Percentiles rank a stretch among this genome's conserved stretches.
Evolutionary conservation across 192 early-diverging fungal genomes (phyloP).

Genomic region (Rhizophagus prolifer): DNA sequence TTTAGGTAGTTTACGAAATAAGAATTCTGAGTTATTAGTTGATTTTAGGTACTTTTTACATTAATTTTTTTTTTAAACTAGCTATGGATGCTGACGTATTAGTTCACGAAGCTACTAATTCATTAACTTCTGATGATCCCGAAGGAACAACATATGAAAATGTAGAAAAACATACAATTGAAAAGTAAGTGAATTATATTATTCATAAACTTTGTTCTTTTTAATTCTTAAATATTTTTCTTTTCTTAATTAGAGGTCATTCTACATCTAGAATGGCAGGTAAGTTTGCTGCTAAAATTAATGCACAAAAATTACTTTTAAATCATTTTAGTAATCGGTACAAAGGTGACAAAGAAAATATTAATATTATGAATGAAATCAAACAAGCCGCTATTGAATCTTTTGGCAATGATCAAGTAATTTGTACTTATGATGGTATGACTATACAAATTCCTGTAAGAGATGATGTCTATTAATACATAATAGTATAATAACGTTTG

Average conservation of each 20-base stretch:
- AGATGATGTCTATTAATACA: not conserved
- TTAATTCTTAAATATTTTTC: too few relatives aligned
- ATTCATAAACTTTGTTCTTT: too few relatives aligned
- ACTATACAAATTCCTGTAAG: not conserved
- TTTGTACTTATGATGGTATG: not conserved
- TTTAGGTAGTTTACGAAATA: not conserved
- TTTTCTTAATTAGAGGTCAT: constrained; percentile 49
- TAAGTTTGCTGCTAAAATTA: constrained; percentile 40
- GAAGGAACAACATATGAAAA: constrained; percentile 36
- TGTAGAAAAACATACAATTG: too few relatives aligned
- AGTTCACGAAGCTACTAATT: constrained; percentile 60
- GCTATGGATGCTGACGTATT: constrained; percentile 37
- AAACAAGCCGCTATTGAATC: constrained; percentile 37
- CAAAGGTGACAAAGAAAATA: constrained; percentile 46
- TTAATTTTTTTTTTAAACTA: too few relatives aligned
- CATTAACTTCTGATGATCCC: constrained; percentile 41
- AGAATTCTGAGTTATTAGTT: too few relatives aligned
- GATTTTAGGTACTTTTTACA: too few relatives aligned
- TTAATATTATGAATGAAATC: constrained; percentile 61
- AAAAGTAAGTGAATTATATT: too few relatives aligned
- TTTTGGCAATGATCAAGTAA: constrained; percentile 42
- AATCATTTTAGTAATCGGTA: constrained; percentile 59
- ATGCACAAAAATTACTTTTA: constrained; percentile 43
- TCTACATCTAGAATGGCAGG: constrained; percentile 61
- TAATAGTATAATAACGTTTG: too few relatives aligned